phyloP scores from a whole-genome alignment of 345 rosid species.

The Diplotaxis tenuifolia region DNA sequence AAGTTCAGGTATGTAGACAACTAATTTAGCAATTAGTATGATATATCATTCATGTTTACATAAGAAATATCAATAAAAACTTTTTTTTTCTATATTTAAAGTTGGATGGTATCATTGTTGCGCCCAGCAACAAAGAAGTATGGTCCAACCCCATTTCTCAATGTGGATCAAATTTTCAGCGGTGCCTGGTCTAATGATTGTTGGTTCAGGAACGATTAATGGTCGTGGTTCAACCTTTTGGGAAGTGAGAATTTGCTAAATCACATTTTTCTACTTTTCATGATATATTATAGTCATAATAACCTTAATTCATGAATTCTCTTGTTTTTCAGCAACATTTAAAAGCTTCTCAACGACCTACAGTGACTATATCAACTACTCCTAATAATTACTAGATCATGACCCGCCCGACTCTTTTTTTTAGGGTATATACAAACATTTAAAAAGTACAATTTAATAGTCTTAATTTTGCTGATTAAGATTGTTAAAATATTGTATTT shows the following conservation, averaged over 20 bases:
- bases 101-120: constrained; percentile 24
- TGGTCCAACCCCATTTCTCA: neutral
- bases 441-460: no score
- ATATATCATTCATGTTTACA: neutral
- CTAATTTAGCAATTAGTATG: neutral
- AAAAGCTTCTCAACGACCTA: neutral
- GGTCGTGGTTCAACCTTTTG: neutral
- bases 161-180: neutral
- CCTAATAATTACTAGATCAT: no score
- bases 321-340: neutral
- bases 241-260: neutral
- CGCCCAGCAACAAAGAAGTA: neutral
- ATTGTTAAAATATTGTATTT: no score
- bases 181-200: neutral
- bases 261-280: neutral
- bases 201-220: neutral
- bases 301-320: neutral
- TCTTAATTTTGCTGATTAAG: no score
- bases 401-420: no score
- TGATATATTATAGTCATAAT: neutral
- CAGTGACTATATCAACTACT: neutral
- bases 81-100: neutral
- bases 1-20: constrained; percentile 15
- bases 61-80: neutral
- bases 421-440: no score